phyloP scores from a whole-genome alignment of 2,329 filamentous ascomycete species.

The Aspergillus quadrilineatus region DNA sequence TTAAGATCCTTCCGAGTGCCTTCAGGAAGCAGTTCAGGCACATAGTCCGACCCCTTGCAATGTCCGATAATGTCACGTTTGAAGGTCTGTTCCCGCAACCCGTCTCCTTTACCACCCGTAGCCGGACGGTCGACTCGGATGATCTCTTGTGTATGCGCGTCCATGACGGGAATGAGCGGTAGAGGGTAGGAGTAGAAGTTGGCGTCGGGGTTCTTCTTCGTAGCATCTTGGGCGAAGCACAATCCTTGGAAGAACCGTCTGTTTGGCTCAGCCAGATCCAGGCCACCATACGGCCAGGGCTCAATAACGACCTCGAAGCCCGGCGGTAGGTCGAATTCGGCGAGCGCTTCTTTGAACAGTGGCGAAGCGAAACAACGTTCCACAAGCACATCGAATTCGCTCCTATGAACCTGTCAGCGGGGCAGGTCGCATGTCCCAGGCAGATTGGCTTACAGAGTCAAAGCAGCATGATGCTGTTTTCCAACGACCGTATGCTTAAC shows the following conservation, averaged over 20 bases:
- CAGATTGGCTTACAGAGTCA: constrained; percentile 42
- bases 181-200: constrained; percentile 65
- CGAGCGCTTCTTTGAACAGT: constrained; percentile 52
- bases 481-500: constrained; percentile 49
- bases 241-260: constrained; percentile 54
- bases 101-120: constrained; percentile 51
- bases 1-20: constrained; percentile 57
- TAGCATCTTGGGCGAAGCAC: constrained; percentile 49
- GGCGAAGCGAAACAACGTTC: constrained; percentile 54
- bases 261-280: constrained; percentile 48
- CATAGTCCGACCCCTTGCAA: constrained; percentile 54
- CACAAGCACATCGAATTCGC: constrained; percentile 50
- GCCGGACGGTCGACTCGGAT: constrained; percentile 60
- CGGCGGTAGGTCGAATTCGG: constrained; percentile 54
- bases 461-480: constrained; percentile 48
- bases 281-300: constrained; percentile 59
- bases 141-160: constrained; percentile 55
- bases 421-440: not conserved
- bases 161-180: constrained; percentile 54
- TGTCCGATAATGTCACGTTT: constrained; percentile 53
- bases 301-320: constrained; percentile 58
- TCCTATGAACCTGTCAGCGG: constrained; percentile 25
- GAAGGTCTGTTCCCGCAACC: constrained; percentile 42
- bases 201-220: constrained; percentile 51
- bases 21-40: constrained; percentile 48